Conservation (phyloP, 805 yeast genomes). For the Clavispora carvajalis region DNA sequence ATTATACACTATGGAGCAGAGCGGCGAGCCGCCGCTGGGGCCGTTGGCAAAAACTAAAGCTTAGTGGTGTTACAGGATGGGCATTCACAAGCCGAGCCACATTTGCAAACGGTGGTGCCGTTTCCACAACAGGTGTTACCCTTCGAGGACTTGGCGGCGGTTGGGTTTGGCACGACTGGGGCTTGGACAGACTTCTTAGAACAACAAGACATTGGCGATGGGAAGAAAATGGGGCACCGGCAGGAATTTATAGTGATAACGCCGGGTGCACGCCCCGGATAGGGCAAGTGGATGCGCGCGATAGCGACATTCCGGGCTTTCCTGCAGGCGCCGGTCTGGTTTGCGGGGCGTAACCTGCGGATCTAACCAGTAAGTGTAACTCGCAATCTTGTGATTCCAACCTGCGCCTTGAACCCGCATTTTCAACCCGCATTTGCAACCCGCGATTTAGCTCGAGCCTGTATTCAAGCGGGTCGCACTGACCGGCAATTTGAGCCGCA, state of each 20-base stretch:
- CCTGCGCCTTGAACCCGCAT: no score
- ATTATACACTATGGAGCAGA: neutral
- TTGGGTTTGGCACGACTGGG: constrained; percentile 7
- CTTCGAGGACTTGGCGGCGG: constrained; percentile 12
- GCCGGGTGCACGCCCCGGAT: neutral
- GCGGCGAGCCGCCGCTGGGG: neutral
- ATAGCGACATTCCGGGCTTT: neutral
- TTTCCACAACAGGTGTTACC: constrained; percentile 23
- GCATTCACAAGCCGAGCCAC: constrained; percentile 38
- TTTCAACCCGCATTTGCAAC: no score
- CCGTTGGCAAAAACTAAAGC: constrained; percentile 15
- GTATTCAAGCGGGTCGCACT: no score
- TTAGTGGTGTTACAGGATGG: constrained; percentile 40
- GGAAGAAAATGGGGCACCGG: neutral
- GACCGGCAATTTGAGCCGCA: no score
- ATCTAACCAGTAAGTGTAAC: neutral
- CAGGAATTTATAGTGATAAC: neutral
- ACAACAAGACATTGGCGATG: constrained; percentile 15
- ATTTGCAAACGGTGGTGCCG: constrained; percentile 33
- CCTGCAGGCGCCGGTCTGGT: no score
- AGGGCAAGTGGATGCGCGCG: constrained; percentile 1
- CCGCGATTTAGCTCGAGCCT: no score
- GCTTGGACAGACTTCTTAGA: constrained; percentile 12
- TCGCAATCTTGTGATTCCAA: no score
- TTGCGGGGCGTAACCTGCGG: neutral